A percentile compares a stretch with the other conserved stretches of the same genome.
Evolutionary conservation across 2,329 filamentous ascomycete genomes (phyloP).

Genomic region (Neoscytalidium dimidiatum): DNA sequence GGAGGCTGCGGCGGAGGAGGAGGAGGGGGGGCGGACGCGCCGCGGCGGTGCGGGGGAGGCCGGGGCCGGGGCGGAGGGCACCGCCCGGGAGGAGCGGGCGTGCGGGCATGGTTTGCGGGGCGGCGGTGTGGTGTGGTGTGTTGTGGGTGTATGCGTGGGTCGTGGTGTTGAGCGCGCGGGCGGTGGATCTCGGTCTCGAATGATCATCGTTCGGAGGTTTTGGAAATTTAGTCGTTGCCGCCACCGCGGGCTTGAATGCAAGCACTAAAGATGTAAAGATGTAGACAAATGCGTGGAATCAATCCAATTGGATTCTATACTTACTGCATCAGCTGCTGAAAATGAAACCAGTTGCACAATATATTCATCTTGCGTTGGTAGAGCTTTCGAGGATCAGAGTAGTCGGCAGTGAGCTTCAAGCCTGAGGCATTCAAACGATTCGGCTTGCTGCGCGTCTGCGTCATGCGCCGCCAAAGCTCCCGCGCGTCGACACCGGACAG

Average conservation of each 20-base stretch:
- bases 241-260: neutral
- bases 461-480: conserved; percentile 14
- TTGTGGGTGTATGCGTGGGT: neutral
- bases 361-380: too few relatives aligned
- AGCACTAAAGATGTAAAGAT: neutral
- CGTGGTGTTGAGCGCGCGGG: neutral
- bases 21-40: neutral
- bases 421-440: neutral
- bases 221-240: conserved; percentile 4
- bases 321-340: too few relatives aligned
- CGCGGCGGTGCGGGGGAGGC: neutral
- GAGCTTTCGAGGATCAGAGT: too few relatives aligned
- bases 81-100: neutral
- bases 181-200: neutral
- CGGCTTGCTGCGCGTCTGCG: conserved; percentile 5
- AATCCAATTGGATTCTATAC: too few relatives aligned
- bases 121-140: neutral
- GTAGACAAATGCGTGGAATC: neutral
- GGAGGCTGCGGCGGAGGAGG: conserved; percentile 18
- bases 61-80: neutral
- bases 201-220: conserved; percentile 13
- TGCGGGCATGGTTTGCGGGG: neutral
- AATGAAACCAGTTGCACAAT: too few relatives aligned
- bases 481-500: neutral
- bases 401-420: neutral